Percentiles rank a stretch among this genome's conserved stretches.
Evolutionary conservation across 257 asterid genomes (phyloP).

Genomic region (Leptodermis oblonga): DNA sequence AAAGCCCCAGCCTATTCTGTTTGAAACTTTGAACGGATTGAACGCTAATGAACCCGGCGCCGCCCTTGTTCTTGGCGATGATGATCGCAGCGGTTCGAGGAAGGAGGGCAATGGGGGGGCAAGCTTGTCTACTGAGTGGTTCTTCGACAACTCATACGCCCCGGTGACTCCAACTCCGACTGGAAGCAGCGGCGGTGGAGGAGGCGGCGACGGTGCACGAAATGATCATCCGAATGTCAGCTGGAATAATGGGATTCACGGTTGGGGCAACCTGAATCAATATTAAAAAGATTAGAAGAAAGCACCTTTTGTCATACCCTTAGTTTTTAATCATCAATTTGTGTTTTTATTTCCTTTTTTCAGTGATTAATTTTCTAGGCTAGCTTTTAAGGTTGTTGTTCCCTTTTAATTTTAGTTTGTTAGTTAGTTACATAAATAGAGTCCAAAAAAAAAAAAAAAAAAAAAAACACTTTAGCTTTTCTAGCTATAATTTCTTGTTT

Average conservation of each 20-base stretch:
- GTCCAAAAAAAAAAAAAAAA: conserved; percentile 2
- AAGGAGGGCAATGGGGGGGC: conserved; percentile 22
- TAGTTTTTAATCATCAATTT: no score
- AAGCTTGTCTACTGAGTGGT: conserved; percentile 60
- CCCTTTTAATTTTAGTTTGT: conserved; percentile 8
- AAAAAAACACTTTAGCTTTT: no score
- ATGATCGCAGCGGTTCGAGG: conserved; percentile 23
- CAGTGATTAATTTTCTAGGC: not conserved
- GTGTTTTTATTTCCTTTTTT: no score
- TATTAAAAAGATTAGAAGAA: no score
- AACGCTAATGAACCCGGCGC: not conserved
- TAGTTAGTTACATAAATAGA: not conserved
- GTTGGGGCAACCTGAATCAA: no score
- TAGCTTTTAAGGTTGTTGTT: no score
- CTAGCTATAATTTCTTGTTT: not conserved
- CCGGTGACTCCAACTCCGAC: conserved; percentile 32
- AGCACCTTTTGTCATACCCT: no score
- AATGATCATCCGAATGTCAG: conserved; percentile 26
- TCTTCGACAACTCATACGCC: conserved; percentile 46
- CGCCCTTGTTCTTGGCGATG: conserved; percentile 5
- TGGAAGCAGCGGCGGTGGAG: conserved; percentile 27
- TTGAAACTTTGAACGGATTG: conserved; percentile 49
- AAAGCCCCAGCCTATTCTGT: conserved; percentile 65
- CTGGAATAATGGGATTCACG: conserved; percentile 59
- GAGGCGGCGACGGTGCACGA: no score